Conservation (phyloP, 352 stramenopile genomes). For the Globisporangium megalacanthum region DNA sequence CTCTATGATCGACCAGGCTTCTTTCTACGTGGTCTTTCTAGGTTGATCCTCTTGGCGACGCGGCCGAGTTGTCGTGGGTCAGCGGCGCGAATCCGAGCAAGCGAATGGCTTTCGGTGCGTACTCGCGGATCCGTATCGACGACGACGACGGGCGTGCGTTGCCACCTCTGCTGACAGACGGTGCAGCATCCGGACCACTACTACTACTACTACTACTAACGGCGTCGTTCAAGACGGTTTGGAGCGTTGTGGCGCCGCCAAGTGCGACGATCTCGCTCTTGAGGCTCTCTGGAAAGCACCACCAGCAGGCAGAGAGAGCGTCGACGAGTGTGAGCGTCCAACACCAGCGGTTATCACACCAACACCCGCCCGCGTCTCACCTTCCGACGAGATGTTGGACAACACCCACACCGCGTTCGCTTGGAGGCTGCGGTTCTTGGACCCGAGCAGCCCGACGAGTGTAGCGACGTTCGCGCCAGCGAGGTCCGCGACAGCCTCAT, state of each 20-base stretch:
- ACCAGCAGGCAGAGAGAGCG: not conserved
- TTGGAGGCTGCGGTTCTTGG: conserved; percentile 49
- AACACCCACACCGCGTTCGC: conserved; percentile 75
- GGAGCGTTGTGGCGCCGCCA: conserved; percentile 49
- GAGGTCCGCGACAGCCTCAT: conserved; percentile 24
- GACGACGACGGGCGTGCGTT: conserved; percentile 40
- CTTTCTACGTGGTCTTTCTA: too few relatives aligned
- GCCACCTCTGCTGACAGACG: not conserved
- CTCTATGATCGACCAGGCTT: too few relatives aligned
- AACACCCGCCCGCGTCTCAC: conserved; percentile 15
- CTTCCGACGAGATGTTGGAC: conserved; percentile 63
- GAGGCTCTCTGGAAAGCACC: conserved; percentile 29
- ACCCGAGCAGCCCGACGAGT: conserved; percentile 40
- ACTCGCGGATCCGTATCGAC: conserved; percentile 68
- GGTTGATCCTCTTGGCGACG: too few relatives aligned
- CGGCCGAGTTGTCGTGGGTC: not conserved
- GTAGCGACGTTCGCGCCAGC: conserved; percentile 23
- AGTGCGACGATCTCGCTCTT: conserved; percentile 42
- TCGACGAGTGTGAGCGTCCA: not conserved
- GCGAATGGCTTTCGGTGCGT: conserved; percentile 69
- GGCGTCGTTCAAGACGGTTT: conserved; percentile 59
- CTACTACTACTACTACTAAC: conserved; percentile 4
- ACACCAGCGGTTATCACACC: too few relatives aligned
- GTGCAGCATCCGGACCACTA: not conserved
- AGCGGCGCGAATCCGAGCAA: conserved; percentile 56